These are phyloP conservation scores for Terana coerulea DNA, from an alignment of 768 basidiomycete species.

Conservation along the genomic window DNA sequence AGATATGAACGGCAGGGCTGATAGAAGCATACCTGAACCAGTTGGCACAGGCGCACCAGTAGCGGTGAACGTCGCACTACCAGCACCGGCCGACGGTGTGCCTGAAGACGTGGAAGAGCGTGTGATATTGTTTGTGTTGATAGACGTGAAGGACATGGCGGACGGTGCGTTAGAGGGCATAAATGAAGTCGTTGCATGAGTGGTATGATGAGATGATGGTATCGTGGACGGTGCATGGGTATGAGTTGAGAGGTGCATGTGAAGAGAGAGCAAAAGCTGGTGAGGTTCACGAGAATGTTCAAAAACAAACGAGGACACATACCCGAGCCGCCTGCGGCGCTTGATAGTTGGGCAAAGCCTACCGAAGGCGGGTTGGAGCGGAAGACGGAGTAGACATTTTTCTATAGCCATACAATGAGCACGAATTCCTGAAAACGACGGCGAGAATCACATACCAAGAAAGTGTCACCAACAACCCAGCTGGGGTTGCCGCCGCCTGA, in stretches of 20 bases:
- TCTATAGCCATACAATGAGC: too few relatives aligned
- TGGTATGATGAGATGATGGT: too few relatives aligned
- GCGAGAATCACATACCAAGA: slow-evolving; percentile 47
- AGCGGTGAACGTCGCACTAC: slow-evolving; percentile 17
- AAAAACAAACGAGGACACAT: slow-evolving; percentile 2
- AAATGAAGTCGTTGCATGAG: too few relatives aligned
- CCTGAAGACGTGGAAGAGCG: slow-evolving; percentile 9
- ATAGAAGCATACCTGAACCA: not conserved
- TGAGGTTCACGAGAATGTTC: slow-evolving; percentile 2
- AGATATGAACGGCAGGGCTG: not conserved
- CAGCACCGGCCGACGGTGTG: slow-evolving; percentile 13
- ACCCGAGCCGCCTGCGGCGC: slow-evolving; percentile 28
- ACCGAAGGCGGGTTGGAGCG: slow-evolving; percentile 43
- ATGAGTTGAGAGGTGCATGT: not conserved
- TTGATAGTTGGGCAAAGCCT: slow-evolving; percentile 45
- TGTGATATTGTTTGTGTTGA: not conserved
- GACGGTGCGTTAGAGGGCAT: not conserved
- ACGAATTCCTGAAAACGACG: too few relatives aligned
- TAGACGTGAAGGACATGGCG: not conserved
- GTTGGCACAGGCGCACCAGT: slow-evolving; percentile 20
- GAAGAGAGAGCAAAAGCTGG: too few relatives aligned
- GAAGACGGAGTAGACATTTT: slow-evolving; percentile 56
- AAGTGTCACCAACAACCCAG: slow-evolving; percentile 47
- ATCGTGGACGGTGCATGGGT: not conserved
- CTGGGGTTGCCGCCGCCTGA: slow-evolving; percentile 27